Evolutionary conservation across 495 filamentous ascomycete genomes (phyloP), one percentile per base, ranked within the genome.

Genomic region (Lasiosphaeria ovina): DNA sequence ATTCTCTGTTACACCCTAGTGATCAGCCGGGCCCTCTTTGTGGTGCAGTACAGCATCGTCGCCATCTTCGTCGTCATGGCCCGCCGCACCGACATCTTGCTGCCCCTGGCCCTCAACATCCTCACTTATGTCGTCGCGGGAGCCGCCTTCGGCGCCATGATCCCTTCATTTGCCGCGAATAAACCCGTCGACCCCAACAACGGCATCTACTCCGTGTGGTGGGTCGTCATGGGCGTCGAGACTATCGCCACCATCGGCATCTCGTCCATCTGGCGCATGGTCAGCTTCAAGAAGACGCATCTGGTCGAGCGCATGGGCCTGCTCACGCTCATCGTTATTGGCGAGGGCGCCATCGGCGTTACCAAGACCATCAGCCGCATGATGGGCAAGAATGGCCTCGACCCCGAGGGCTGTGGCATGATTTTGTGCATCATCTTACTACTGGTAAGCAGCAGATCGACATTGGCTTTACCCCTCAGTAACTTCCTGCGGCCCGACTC

Each of bases 261-360:
- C 7, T 87, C 85, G 38, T 80, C 73, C 57, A 58, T 75, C 35
- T 85, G 77, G 65, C 72, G 80, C 14, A 75, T 80, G 49, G 74
- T 89, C 51, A 84, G 80, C 55, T 87, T 89, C 70, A 80, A 87
- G 67, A 77, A 83, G 42, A 88, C 85, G 10, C 85, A 88, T 66
- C 71, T 89, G 59, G 83, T 86, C 51, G 81, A 87, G 58, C 77
- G 87, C 47, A 83, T 89, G 80, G 81, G 83, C 4, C 79, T 89
- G 10, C 75, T 89, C 7, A 89, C 87, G 0, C 76, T 89, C 51
- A 88, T 89, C 64, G 87, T 89, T 58, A 79, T 89, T 52, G 87
- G 87, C 24, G 86, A 89, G 72, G 85, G 84, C 11, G 64, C 72
- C 9, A 82, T 79, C 55, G 77, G 76, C n/a, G 59, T 74, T 14